phyloP scores from a whole-genome alignment of 2,329 filamentous ascomycete genomes.

The Huntiella decipiens region DNA sequence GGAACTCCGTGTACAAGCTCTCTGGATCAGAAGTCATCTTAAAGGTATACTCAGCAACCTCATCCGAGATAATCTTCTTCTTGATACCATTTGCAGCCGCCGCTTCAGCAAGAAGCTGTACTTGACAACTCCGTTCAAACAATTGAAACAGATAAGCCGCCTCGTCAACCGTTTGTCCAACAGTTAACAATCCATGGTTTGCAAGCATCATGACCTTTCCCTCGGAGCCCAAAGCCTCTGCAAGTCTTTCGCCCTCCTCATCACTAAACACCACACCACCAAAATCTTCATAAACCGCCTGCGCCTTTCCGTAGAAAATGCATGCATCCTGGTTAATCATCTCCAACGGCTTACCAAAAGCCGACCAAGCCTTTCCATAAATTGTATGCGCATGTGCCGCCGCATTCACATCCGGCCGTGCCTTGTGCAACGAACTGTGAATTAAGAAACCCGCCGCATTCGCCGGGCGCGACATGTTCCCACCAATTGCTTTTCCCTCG shows the following conservation, averaged over 20 bases:
- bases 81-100: slow-evolving; percentile 21
- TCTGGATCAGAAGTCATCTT: slow-evolving; percentile 13
- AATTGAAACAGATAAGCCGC: slow-evolving; percentile 49
- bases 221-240: slow-evolving; percentile 35
- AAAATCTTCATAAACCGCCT: slow-evolving; percentile 41
- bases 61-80: slow-evolving; percentile 22
- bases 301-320: slow-evolving; percentile 37
- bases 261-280: slow-evolving; percentile 32
- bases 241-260: slow-evolving; percentile 44
- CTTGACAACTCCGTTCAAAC: slow-evolving; percentile 46
- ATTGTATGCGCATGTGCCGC: slow-evolving; percentile 47
- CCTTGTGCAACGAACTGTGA: slow-evolving; percentile 44
- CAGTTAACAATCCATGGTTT: slow-evolving; percentile 52
- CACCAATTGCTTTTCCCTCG: slow-evolving; percentile 39
- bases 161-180: slow-evolving; percentile 50
- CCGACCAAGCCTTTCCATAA: slow-evolving; percentile 45
- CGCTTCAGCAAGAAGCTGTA: slow-evolving; percentile 48
- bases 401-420: slow-evolving; percentile 42
- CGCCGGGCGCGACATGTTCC: slow-evolving; percentile 33
- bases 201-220: slow-evolving; percentile 43
- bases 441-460: slow-evolving; percentile 54
- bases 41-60: slow-evolving; percentile 22
- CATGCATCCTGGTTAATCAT: slow-evolving; percentile 50
- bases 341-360: slow-evolving; percentile 41
- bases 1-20: slow-evolving; percentile 12